Base-by-base conservation (phyloP, 306 rosid species). In the Adenanthera pavonina region DNA sequence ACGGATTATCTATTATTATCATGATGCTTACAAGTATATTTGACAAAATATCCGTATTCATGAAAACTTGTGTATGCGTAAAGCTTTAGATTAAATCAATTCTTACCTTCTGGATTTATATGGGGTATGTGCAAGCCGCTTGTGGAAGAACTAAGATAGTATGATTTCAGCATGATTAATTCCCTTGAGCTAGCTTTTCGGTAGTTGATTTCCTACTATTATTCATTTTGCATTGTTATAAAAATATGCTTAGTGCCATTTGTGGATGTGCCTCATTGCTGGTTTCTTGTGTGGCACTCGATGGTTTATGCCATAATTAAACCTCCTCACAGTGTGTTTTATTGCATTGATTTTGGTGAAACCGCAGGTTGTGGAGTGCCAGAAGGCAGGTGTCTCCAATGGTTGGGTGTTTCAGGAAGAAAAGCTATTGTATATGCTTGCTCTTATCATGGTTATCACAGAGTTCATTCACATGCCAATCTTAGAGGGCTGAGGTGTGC, bases 391-490 rank as follows among this genome's bases (percentile, higher is more conserved):
- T 86, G 87, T 80, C 88, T 92, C 12, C 90, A 90, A 1, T 81
- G 87, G 71, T 90, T 88, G 0, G 93, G 90, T 82, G 89, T 87
- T 76, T 84, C 86, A 49, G 85, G 89, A 86, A 88, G 91, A 87
- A 78, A 86, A 33, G 49, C 89, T 75, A 52, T 83, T 17, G 68
- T 70, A 80, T 89, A 85, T 82, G 76, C 89, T 81, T 78, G 78
- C 81, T 78, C 86, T 89, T 86, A 87, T 84, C 84, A 43, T 69
- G 84, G 72, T 62, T 77, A 68, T 56, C 78, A 48, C 59, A 81
- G 75, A 72, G 69, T 85, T 71, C 84, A 84, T 80, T 82, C 94
- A n/a, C 88, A 77, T 80, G 86, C 84, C 48, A 89, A 82, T 71
- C 54, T 87, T 66, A 75, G 81, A 81, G 86, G 85, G 69, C 75